Percentiles rank a stretch among this genome's conserved stretches.
Evolutionary conservation across 2,329 filamentous ascomycete genomes (phyloP).

Genomic region (Fusarium caatingaense): DNA sequence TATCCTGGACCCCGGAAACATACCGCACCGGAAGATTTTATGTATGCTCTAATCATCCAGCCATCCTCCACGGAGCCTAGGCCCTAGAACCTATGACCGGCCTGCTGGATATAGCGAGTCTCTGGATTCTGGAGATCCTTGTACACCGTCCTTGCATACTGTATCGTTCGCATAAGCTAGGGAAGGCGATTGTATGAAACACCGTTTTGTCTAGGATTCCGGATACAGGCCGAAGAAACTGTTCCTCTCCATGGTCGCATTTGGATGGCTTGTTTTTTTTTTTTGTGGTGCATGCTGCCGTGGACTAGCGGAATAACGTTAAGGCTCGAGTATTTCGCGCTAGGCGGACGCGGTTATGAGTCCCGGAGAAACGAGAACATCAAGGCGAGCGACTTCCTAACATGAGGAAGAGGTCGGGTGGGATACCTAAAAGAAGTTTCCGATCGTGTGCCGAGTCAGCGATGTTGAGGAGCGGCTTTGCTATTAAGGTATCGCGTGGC

Average conservation of each 20-base stretch:
- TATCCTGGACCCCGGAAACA: conserved; percentile 25
- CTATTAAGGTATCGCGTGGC: conserved; percentile 38
- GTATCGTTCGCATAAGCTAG: conserved; percentile 1
- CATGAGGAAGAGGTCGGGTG: conserved; percentile 12
- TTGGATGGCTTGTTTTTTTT: background rate
- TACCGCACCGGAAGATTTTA: conserved; percentile 9
- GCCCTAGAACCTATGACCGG: background rate
- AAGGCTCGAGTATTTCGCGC: conserved; percentile 14
- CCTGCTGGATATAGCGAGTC: conserved; percentile 9
- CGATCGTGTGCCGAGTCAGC: conserved; percentile 13
- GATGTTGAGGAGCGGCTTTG: background rate
- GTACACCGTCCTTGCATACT: background rate
- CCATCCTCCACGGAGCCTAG: background rate
- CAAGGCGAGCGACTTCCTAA: conserved; percentile 21
- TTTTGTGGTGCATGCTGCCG: conserved; percentile 15
- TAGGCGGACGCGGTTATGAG: conserved; percentile 36
- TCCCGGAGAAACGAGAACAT: conserved; percentile 30
- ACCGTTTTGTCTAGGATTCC: background rate
- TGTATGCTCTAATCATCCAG: background rate
- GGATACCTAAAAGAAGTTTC: conserved; percentile 20
- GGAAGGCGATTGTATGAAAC: conserved; percentile 10
- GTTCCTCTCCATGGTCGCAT: conserved; percentile 2
- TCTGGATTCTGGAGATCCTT: background rate
- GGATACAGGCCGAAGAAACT: conserved; percentile 13
- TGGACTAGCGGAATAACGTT: conserved; percentile 22